Evolutionary conservation across 2,329 filamentous ascomycete genomes (phyloP).

Genomic region (Scedosporium dehoogii): DNA sequence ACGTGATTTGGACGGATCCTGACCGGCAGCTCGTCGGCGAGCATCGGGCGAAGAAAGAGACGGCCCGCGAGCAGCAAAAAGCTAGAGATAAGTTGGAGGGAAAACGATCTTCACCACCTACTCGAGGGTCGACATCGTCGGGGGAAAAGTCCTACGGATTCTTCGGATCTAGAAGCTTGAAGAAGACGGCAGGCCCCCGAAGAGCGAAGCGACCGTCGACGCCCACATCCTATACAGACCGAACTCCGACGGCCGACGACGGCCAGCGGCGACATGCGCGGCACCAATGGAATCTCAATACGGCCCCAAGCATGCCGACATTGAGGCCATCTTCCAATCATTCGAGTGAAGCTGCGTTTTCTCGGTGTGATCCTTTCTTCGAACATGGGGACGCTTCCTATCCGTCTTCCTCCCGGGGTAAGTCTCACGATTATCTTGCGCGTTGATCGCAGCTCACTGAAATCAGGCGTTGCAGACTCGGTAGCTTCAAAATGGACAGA

Average conservation of each 20-base stretch:
- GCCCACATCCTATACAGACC: conserved; percentile 8
- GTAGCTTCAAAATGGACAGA: conserved; percentile 35
- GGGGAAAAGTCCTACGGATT: conserved; percentile 30
- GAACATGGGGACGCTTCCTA: background rate
- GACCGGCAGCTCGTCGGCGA: conserved; percentile 43
- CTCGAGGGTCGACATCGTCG: conserved; percentile 32
- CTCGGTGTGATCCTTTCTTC: background rate
- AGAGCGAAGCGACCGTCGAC: conserved; percentile 11
- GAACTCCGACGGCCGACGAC: conserved; percentile 3
- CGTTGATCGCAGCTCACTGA: conserved; percentile 11
- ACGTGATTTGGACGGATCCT: conserved; percentile 49
- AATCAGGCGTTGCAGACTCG: conserved; percentile 24
- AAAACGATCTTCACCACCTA: conserved; percentile 27
- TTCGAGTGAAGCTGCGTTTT: background rate
- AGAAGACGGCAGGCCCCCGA: conserved; percentile 17
- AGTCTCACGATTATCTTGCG: background rate
- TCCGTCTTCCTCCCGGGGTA: conserved; percentile 3
- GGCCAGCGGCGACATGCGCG: conserved; percentile 1
- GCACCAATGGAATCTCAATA: conserved; percentile 1
- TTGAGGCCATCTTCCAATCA: background rate
- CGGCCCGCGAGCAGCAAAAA: conserved; percentile 21
- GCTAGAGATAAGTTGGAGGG: conserved; percentile 19
- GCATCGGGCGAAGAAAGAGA: conserved; percentile 38
- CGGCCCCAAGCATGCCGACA: background rate
- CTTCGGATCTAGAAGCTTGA: conserved; percentile 29